These are phyloP conservation scores for Russula foetens DNA, from an alignment of 768 basidiomycete species.

Conservation along the genomic window DNA sequence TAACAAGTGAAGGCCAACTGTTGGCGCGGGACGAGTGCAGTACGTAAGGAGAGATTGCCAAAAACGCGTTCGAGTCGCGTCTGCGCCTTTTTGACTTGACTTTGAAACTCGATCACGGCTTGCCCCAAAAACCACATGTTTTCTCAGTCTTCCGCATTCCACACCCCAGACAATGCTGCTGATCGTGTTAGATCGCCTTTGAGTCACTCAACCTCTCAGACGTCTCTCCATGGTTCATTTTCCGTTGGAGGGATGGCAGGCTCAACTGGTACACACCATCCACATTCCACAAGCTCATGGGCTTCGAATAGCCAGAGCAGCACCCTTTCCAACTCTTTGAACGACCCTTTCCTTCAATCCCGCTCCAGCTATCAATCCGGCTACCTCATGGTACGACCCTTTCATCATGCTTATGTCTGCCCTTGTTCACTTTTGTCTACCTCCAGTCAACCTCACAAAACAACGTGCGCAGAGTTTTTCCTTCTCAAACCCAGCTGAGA, in stretches of 20 bases:
- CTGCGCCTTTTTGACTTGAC: not conserved
- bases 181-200: constrained; percentile 7
- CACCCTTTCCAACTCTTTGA: constrained; percentile 43
- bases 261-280: constrained; percentile 36
- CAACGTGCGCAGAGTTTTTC: constrained; percentile 32
- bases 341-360: constrained; percentile 63
- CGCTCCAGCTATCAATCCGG: constrained; percentile 74
- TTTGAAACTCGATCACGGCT: not conserved
- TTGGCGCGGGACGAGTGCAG: not conserved
- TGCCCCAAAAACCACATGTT: no score
- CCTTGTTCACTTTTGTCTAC: not conserved
- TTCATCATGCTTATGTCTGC: not conserved
- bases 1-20: no score
- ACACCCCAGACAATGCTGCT: constrained; percentile 1
- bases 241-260: constrained; percentile 55
- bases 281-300: constrained; percentile 46
- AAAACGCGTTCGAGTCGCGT: not conserved
- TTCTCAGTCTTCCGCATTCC: constrained; percentile 13
- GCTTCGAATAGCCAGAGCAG: constrained; percentile 37
- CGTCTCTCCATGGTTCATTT: constrained; percentile 32
- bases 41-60: not conserved
- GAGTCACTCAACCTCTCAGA: constrained; percentile 21
- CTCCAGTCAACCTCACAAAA: constrained; percentile 54
- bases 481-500: not conserved
- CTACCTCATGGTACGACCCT: constrained; percentile 59